A percentile compares a stretch with the other conserved stretches of the same genome.
Conservation (phyloP, 2,329 filamentous ascomycete genomes). For the Alternaria postmessia region DNA sequence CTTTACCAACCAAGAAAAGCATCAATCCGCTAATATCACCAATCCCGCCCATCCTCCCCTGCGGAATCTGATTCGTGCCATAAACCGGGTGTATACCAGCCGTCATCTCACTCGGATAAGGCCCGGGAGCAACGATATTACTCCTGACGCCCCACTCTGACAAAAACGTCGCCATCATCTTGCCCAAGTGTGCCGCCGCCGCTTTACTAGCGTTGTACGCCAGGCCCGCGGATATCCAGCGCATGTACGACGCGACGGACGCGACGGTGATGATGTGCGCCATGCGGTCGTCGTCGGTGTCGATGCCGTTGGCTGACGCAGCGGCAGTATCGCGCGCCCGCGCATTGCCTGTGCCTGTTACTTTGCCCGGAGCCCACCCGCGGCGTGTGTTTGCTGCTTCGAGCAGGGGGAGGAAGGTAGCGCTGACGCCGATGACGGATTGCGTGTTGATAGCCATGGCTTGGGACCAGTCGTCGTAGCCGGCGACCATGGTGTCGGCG, state of each 20-base stretch:
- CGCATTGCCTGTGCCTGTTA: constrained; percentile 35
- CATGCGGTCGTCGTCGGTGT: constrained; percentile 49
- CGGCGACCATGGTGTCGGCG: constrained; percentile 51
- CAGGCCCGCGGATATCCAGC: constrained; percentile 47
- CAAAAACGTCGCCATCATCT: constrained; percentile 54
- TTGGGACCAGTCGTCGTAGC: constrained; percentile 44
- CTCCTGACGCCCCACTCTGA: constrained; percentile 57
- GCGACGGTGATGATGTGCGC: constrained; percentile 59
- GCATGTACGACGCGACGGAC: constrained; percentile 52
- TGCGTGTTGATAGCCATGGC: constrained; percentile 56
- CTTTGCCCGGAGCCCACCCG: constrained; percentile 49
- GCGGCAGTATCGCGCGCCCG: constrained; percentile 35
- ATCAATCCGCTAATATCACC: constrained; percentile 61
- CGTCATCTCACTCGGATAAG: constrained; percentile 57
- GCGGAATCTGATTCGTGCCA: constrained; percentile 47
- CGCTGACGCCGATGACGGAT: constrained; percentile 55
- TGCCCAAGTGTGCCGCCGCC: constrained; percentile 55
- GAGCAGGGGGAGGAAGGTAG: constrained; percentile 56
- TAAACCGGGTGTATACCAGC: constrained; percentile 37
- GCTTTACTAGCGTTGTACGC: constrained; percentile 57
- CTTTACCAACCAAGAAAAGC: constrained; percentile 60
- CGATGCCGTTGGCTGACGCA: constrained; percentile 23
- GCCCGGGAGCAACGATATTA: constrained; percentile 58
- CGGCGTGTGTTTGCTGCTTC: constrained; percentile 55
- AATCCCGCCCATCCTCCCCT: constrained; percentile 51